These are phyloP conservation scores for Fusarium proliferatum DNA, from an alignment of 2,329 filamentous ascomycete species.

Conservation along the genomic window DNA sequence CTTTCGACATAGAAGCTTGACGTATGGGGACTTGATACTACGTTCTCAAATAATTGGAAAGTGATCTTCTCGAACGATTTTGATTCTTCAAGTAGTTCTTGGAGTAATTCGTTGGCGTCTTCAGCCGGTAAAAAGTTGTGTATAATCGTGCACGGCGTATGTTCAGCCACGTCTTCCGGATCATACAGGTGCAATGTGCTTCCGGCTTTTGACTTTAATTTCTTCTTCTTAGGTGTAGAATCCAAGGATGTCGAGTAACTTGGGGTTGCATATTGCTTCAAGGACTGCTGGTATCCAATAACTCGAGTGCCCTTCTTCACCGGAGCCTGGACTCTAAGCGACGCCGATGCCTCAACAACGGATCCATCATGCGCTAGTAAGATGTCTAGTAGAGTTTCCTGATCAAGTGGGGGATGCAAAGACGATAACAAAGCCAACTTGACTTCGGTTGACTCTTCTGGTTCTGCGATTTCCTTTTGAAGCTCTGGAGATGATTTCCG, in stretches of 20 bases:
- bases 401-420: conserved; percentile 72
- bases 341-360: conserved; percentile 71
- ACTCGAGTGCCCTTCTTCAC: conserved; percentile 51
- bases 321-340: conserved; percentile 55
- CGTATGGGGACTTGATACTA: conserved; percentile 87
- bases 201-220: conserved; percentile 76
- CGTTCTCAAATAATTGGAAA: conserved; percentile 89
- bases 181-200: conserved; percentile 86
- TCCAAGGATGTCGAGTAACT: conserved; percentile 21
- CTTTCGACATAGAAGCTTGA: conserved; percentile 85
- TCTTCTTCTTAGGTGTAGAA: conserved; percentile 55
- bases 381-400: conserved; percentile 79
- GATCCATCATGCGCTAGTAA: conserved; percentile 82
- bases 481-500: conserved; percentile 55
- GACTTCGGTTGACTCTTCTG: conserved; percentile 86
- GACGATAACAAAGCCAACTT: conserved; percentile 89
- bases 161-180: conserved; percentile 79
- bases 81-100: conserved; percentile 80
- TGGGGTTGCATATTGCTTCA: conserved; percentile 61
- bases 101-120: conserved; percentile 78
- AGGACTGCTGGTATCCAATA: conserved; percentile 71
- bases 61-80: conserved; percentile 75
- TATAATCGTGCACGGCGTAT: conserved; percentile 92
- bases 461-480: conserved; percentile 47
- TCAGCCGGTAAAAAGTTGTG: conserved; percentile 85